These are phyloP conservation scores for Cercospora sojina DNA, from an alignment of 2,329 filamentous ascomycete genomes.

Conservation along the genomic window DNA sequence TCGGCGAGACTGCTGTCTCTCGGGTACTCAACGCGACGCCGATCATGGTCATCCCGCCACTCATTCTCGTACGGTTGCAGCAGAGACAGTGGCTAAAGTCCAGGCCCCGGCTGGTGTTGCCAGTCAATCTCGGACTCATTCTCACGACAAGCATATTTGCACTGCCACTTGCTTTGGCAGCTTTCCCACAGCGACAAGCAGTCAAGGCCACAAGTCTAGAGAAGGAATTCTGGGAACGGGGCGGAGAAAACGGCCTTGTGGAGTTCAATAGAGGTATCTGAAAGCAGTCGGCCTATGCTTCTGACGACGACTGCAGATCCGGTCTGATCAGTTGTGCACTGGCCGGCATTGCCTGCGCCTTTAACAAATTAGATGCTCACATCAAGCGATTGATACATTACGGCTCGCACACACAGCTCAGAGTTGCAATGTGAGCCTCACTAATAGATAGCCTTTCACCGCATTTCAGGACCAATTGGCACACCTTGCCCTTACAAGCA, in stretches of 20 bases:
- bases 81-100: conserved; percentile 76
- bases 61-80: conserved; percentile 82
- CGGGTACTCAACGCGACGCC: conserved; percentile 91
- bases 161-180: conserved; percentile 82
- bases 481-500: too few species aligned
- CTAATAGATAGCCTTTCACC: background rate
- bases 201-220: conserved; percentile 75
- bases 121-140: conserved; percentile 84
- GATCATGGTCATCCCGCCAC: conserved; percentile 92
- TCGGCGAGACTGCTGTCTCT: conserved; percentile 87
- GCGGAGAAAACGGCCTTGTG: conserved; percentile 78
- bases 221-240: conserved; percentile 78
- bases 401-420: background rate
- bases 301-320: background rate
- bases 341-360: too few species aligned
- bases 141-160: conserved; percentile 83
- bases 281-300: background rate
- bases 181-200: conserved; percentile 87
- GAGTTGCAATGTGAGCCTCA: background rate
- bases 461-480: background rate
- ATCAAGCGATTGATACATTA: background rate
- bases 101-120: conserved; percentile 72
- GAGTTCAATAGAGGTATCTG: conserved; percentile 95
- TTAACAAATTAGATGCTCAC: background rate
- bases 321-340: background rate